phyloP scores from a whole-genome alignment of 768 basidiomycete species.

The Auricularia cornea region DNA sequence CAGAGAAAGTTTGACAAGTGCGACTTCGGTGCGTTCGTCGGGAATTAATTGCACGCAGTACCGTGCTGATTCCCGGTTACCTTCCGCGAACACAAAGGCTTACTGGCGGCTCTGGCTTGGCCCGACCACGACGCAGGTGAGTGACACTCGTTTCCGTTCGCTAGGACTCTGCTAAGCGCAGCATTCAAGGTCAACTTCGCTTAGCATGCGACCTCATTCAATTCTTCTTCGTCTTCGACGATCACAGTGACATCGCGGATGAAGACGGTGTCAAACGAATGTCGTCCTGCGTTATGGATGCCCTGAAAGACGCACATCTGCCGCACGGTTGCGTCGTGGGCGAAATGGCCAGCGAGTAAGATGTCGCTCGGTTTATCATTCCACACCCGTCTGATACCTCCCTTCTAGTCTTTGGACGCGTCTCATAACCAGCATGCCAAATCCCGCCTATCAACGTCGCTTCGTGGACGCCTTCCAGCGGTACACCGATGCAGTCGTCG shows the following conservation, averaged over 20 bases:
- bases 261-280: slow-evolving; percentile 22
- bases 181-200: neutral
- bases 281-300: slow-evolving; percentile 32
- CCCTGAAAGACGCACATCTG: slow-evolving; percentile 24
- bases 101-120: neutral
- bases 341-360: slow-evolving; percentile 28
- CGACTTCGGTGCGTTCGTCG: slow-evolving; percentile 30
- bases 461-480: slow-evolving; percentile 23
- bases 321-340: slow-evolving; percentile 19
- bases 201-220: slow-evolving; percentile 41
- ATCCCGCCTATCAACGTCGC: slow-evolving; percentile 12
- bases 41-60: too few relatives aligned
- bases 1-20: slow-evolving; percentile 35
- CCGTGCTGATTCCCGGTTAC: too few relatives aligned
- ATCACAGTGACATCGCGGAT: slow-evolving; percentile 36
- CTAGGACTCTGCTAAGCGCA: neutral
- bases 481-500: slow-evolving; percentile 24
- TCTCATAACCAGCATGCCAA: neutral
- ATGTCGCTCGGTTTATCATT: slow-evolving; percentile 5
- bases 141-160: neutral
- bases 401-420: neutral
- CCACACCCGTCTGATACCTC: slow-evolving; percentile 4
- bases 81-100: too few relatives aligned
- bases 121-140: neutral
- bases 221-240: slow-evolving; percentile 42